Evolutionary conservation across 2,329 filamentous ascomycete genomes (phyloP).

Genomic region (Apiospora pterosperma): DNA sequence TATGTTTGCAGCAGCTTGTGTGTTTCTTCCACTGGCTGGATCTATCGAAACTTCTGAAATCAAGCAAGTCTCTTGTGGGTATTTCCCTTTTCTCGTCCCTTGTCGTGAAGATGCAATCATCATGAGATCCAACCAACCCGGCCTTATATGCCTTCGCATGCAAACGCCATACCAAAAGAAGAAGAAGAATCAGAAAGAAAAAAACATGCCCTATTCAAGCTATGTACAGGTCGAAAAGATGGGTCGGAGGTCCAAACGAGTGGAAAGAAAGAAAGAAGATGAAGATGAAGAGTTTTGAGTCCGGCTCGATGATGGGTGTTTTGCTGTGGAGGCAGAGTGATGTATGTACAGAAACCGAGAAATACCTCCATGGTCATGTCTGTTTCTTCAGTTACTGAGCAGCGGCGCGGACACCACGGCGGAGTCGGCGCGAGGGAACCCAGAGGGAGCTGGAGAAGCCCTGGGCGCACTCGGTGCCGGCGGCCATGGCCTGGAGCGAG

Average conservation of each 20-base stretch:
- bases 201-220: not conserved
- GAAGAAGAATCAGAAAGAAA: not conserved
- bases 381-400: not conserved
- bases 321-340: not conserved
- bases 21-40: not conserved
- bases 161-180: not conserved
- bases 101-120: not conserved
- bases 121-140: not conserved
- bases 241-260: not conserved
- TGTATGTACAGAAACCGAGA: not conserved
- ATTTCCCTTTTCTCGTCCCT: not conserved
- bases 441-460: conserved; percentile 25
- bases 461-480: conserved; percentile 24
- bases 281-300: not conserved
- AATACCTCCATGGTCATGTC: not conserved
- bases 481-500: conserved; percentile 21
- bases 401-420: not conserved
- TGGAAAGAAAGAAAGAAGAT: not conserved
- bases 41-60: not conserved
- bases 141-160: not conserved
- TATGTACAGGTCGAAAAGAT: not conserved
- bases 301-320: conserved; percentile 3
- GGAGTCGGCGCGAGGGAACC: conserved; percentile 10
- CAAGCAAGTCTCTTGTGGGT: not conserved
- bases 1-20: not conserved